Evolutionary conservation across 2,329 filamentous ascomycete species (phyloP).

Genomic region (Talaromyces sp.): DNA sequence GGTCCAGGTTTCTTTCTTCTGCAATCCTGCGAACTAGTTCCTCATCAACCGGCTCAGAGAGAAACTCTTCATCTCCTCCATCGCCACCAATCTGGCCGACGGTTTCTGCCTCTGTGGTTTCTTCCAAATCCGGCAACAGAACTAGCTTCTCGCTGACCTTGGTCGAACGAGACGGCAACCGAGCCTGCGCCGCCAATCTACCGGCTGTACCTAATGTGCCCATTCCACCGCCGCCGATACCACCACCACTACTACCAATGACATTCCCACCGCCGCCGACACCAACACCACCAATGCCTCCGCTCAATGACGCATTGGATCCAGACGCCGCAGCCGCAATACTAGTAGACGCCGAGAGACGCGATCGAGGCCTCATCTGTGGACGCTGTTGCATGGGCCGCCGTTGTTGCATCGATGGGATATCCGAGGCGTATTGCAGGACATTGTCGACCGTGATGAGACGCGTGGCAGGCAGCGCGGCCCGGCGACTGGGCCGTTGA

Average conservation of each 20-base stretch:
- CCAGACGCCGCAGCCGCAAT: background rate
- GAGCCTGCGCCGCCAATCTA: constrained; percentile 53
- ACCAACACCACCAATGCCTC: constrained; percentile 5
- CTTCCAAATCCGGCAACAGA: constrained; percentile 75
- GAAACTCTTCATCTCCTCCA: constrained; percentile 47
- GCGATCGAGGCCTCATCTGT: constrained; percentile 30
- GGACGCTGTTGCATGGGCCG: constrained; percentile 50
- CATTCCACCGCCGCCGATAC: constrained; percentile 21
- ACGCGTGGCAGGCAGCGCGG: constrained; percentile 53
- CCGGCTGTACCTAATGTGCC: constrained; percentile 54
- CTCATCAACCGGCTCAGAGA: constrained; percentile 30
- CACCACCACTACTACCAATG: background rate
- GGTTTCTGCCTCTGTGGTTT: constrained; percentile 51
- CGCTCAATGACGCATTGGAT: background rate
- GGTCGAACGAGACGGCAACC: constrained; percentile 79
- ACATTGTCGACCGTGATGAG: constrained; percentile 91
- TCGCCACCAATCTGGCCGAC: constrained; percentile 25
- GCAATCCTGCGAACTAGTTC: constrained; percentile 35
- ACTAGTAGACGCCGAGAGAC: constrained; percentile 27
- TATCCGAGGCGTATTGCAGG: constrained; percentile 87
- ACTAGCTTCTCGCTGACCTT: constrained; percentile 98
- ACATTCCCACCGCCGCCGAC: background rate
- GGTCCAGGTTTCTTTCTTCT: constrained; percentile 32
- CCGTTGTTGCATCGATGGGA: constrained; percentile 88
- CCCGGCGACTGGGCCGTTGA: constrained; percentile 30